Percentiles rank a stretch among this genome's conserved stretches.
Conservation (phyloP, 2,329 filamentous ascomycete species). For the Aureobasidium musti region DNA sequence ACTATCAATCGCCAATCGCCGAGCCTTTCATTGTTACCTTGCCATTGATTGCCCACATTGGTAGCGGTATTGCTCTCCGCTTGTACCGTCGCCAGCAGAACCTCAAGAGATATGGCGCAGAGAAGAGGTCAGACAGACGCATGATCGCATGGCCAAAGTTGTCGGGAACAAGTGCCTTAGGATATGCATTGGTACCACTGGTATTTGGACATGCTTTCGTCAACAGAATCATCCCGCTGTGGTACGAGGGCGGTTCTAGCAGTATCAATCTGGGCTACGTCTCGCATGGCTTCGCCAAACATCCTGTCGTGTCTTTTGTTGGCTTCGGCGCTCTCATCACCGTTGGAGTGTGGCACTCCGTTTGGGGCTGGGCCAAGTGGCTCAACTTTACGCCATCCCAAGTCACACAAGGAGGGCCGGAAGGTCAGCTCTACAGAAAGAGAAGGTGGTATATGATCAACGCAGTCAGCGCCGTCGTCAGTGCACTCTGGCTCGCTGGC, state of each 20-base stretch:
- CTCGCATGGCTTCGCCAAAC: slow-evolving; percentile 77
- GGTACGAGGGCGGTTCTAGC: slow-evolving; percentile 80
- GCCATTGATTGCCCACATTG: slow-evolving; percentile 73
- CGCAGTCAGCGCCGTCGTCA: slow-evolving; percentile 58
- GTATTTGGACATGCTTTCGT: slow-evolving; percentile 71
- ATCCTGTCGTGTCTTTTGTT: slow-evolving; percentile 64
- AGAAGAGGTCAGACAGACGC: slow-evolving; percentile 56
- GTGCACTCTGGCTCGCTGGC: slow-evolving; percentile 76
- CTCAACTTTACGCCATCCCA: slow-evolving; percentile 63
- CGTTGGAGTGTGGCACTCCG: slow-evolving; percentile 72
- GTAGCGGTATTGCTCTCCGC: slow-evolving; percentile 74
- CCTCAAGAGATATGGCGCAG: slow-evolving; percentile 72
- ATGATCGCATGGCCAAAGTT: slow-evolving; percentile 67
- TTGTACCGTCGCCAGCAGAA: slow-evolving; percentile 72
- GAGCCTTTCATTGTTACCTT: slow-evolving; percentile 78
- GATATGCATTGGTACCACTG: slow-evolving; percentile 68
- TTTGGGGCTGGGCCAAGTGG: slow-evolving; percentile 86
- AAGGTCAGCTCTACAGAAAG: slow-evolving; percentile 58
- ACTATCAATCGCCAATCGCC: slow-evolving; percentile 81
- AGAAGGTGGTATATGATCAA: slow-evolving; percentile 73
- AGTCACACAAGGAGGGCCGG: slow-evolving; percentile 52
- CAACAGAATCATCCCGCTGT: slow-evolving; percentile 73
- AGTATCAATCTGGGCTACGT: slow-evolving; percentile 82
- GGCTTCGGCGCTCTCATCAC: slow-evolving; percentile 70
- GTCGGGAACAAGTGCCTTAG: slow-evolving; percentile 69